Conservation (phyloP, 2,329 filamentous ascomycete species). For the Aureobasidium pullulans region DNA sequence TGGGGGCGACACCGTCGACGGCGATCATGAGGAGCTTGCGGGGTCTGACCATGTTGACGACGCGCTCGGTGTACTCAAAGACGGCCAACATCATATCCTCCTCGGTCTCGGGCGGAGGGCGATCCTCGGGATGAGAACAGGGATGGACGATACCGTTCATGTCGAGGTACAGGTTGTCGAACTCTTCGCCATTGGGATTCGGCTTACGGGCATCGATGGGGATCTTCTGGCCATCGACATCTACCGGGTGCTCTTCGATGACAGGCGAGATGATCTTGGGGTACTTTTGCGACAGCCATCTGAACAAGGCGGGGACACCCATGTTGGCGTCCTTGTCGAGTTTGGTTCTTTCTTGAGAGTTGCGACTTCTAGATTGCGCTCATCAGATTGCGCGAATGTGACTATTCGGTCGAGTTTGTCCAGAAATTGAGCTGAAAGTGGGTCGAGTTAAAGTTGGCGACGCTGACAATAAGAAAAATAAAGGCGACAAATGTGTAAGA, state of each 20-base stretch:
- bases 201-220: slow-evolving; percentile 77
- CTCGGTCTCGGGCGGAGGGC: slow-evolving; percentile 82
- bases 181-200: slow-evolving; percentile 96
- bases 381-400: background rate
- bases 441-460: background rate
- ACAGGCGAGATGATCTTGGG: slow-evolving; percentile 94
- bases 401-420: background rate
- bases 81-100: slow-evolving; percentile 99
- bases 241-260: slow-evolving; percentile 73
- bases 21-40: slow-evolving; percentile 96
- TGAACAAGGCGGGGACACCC: slow-evolving; percentile 91
- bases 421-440: background rate
- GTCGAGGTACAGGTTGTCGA: slow-evolving; percentile 95
- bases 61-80: slow-evolving; percentile 96
- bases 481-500: background rate
- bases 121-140: slow-evolving; percentile 93
- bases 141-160: slow-evolving; percentile 99
- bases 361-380: background rate
- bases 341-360: background rate
- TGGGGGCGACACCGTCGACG: slow-evolving; percentile 92
- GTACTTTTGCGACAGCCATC: slow-evolving; percentile 95
- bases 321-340: slow-evolving; percentile 42
- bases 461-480: background rate
- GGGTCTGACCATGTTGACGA: slow-evolving; percentile 97
- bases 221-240: slow-evolving; percentile 74